Evolutionary conservation across 305 asterid genomes (phyloP).

Genomic region (Fraxinus platypoda): DNA sequence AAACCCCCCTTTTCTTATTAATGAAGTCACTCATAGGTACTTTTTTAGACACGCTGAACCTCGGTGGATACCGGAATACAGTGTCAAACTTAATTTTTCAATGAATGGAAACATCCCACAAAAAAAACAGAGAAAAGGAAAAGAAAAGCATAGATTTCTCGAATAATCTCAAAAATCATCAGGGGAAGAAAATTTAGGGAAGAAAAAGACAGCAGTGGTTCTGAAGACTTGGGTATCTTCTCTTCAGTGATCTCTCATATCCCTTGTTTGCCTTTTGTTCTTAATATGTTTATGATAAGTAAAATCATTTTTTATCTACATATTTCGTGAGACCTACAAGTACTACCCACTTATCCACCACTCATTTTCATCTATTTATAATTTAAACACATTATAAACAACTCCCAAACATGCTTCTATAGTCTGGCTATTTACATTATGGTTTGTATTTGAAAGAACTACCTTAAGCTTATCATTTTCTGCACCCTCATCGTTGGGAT

Average conservation of each 20-base stretch:
- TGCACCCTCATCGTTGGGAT: background rate
- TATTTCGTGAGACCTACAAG: background rate
- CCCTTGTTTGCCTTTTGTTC: background rate
- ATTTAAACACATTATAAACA: background rate
- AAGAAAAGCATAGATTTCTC: background rate
- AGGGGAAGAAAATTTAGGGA: background rate
- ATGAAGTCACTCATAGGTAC: background rate
- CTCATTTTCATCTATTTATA: background rate
- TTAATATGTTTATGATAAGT: background rate
- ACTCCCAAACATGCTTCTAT: background rate
- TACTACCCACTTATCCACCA: background rate
- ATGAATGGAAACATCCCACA: background rate
- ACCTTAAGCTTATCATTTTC: background rate
- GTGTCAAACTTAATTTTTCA: background rate
- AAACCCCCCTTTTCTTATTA: background rate
- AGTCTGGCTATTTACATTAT: background rate
- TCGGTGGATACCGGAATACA: background rate
- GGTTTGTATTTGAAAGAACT: background rate
- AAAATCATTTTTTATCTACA: background rate
- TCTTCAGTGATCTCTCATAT: background rate
- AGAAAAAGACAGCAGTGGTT: too few relatives aligned
- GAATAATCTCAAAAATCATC: background rate
- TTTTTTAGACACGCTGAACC: background rate
- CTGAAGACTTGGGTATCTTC: background rate
- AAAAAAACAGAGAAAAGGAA: background rate